Base-by-base conservation (phyloP, 2,329 filamentous ascomycete species). In the Paraphaeosphaeria minitans region DNA sequence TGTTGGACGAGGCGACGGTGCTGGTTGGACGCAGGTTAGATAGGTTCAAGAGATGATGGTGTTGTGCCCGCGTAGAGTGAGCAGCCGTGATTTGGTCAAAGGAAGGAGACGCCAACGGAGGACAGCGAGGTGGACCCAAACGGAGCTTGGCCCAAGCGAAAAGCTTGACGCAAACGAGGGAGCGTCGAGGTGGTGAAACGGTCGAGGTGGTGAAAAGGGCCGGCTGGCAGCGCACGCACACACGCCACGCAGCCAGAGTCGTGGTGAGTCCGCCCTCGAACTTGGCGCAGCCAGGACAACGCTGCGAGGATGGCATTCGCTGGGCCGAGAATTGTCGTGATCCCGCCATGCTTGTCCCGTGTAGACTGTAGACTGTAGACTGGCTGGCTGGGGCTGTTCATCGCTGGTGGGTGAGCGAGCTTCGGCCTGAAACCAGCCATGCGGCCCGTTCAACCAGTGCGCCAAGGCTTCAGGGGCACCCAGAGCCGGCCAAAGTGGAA, bases 161-260 rank as follows among this genome's bases (percentile, higher is more conserved):
- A n/a, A 53, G 50, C 52, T 42, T 55, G 58, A 52, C 45, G 39
- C 56, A 57, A 39, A 35, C 13, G 53, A n/a, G n/a, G n/a, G n/a
- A n/a, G n/a, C n/a, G n/a, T n/a, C n/a, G n/a, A n/a, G 39, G 47
- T 57, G 35, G 58, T 60, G 58, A 60, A 57, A 60, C 58, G 24
- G 41, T 6, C 24, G 24, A 27, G 3, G 6, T 27, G 24, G 24
- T 27, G 24, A 27, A 27, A 27, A 3, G 24, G 24, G 24, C 24
- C 24, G 24, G 24, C 24, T 27, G 24, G 24, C 24, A 27, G 24
- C 24, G 24, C 24, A 27, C 24, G 24, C 24, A 22, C 39, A 9
- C 24, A 31, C 41, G 39, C 41, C n/a, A 16, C 24, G 39, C 51
- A 16, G 35, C 51, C 39, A 42, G 42, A 41, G 42, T 21, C 37